Percentiles rank a stretch among this genome's conserved stretches.
These are phyloP conservation scores for Waltergamsia citrina DNA, from an alignment of 2,329 filamentous ascomycete species.

Conservation along the genomic window DNA sequence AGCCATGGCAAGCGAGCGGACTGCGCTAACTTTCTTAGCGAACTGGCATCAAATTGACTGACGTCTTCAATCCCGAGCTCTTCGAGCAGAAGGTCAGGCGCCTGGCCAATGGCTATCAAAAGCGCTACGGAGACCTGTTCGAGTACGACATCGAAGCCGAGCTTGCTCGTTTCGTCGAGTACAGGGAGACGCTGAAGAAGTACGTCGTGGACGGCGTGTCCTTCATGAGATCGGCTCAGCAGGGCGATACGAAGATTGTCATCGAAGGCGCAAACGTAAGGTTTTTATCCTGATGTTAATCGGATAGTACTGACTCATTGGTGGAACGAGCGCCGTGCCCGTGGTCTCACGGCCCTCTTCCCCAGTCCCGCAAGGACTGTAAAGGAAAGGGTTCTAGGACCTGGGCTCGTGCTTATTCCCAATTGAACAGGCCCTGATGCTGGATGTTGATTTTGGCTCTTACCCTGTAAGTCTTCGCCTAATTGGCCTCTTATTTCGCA, in stretches of 20 bases:
- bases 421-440: slow-evolving; percentile 39
- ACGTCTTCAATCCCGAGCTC: slow-evolving; percentile 55
- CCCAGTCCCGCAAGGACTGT: no score
- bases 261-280: slow-evolving; percentile 51
- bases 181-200: slow-evolving; percentile 44
- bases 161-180: slow-evolving; percentile 50
- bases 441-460: slow-evolving; percentile 49
- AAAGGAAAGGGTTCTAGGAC: slow-evolving; percentile 1
- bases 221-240: slow-evolving; percentile 52
- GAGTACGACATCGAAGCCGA: slow-evolving; percentile 62
- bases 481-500: neutral
- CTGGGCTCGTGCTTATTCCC: neutral
- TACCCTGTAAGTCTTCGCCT: slow-evolving; percentile 1
- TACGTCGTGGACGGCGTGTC: slow-evolving; percentile 60
- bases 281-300: slow-evolving; percentile 5
- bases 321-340: no score
- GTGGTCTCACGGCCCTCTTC: no score
- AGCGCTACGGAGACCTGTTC: slow-evolving; percentile 58
- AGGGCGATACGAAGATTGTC: slow-evolving; percentile 48
- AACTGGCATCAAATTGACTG: slow-evolving; percentile 56
- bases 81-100: slow-evolving; percentile 59
- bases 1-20: slow-evolving; percentile 4
- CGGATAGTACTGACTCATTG: slow-evolving; percentile 3
- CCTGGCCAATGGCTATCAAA: slow-evolving; percentile 50
- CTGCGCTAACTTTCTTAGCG: no score